Conservation (phyloP, 2,329 filamentous ascomycete species). For the Ambrosiella beaveri region DNA sequence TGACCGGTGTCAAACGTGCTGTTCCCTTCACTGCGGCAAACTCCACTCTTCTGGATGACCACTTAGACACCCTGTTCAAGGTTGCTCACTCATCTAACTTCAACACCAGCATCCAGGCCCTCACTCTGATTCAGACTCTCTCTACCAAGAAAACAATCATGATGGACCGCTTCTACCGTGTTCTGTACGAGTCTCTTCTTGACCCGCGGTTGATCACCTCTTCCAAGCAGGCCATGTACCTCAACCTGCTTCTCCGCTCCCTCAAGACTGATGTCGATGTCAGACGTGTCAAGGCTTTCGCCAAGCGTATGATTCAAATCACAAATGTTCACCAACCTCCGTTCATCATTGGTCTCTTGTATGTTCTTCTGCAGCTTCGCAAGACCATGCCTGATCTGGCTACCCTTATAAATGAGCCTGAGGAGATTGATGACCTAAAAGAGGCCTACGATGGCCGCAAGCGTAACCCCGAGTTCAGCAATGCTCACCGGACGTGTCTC, state of each 20-base stretch:
- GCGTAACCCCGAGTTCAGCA: slow-evolving; percentile 77
- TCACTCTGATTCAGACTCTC: slow-evolving; percentile 88
- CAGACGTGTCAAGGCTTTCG: slow-evolving; percentile 85
- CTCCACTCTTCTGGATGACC: slow-evolving; percentile 51
- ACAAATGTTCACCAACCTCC: slow-evolving; percentile 77
- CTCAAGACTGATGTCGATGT: slow-evolving; percentile 81
- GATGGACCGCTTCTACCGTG: slow-evolving; percentile 84
- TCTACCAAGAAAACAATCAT: slow-evolving; percentile 63
- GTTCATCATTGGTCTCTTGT: slow-evolving; percentile 86
- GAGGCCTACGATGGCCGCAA: slow-evolving; percentile 69
- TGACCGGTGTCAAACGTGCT: slow-evolving; percentile 89
- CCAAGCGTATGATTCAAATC: slow-evolving; percentile 80
- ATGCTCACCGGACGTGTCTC: slow-evolving; percentile 80
- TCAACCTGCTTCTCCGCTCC: slow-evolving; percentile 78
- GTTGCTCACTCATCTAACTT: slow-evolving; percentile 98
- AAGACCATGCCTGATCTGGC: slow-evolving; percentile 63
- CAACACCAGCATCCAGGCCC: slow-evolving; percentile 91
- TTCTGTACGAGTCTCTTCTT: slow-evolving; percentile 83
- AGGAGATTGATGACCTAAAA: slow-evolving; percentile 46
- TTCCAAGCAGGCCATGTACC: slow-evolving; percentile 87
- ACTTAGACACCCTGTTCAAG: slow-evolving; percentile 84
- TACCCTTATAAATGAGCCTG: slow-evolving; percentile 62
- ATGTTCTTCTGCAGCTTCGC: slow-evolving; percentile 68
- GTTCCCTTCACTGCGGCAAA: slow-evolving; percentile 81
- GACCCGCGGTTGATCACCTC: slow-evolving; percentile 77